Evolutionary conservation across 1,284 basidiomycete species (phyloP).

Genomic region (Fomitopsis palustris): DNA sequence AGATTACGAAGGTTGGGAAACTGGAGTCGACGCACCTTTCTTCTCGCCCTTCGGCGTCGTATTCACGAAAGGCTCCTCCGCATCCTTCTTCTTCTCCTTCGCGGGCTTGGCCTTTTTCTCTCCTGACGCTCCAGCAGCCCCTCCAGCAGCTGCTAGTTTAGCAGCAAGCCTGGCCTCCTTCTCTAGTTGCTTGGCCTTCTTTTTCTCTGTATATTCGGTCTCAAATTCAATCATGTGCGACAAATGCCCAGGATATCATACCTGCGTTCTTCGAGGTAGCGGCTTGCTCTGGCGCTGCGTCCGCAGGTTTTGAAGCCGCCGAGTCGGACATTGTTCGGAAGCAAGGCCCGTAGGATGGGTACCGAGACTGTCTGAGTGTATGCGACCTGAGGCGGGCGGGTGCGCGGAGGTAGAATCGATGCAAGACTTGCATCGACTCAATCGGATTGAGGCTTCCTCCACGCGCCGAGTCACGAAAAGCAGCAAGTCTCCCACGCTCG

Average conservation of each 20-base stretch:
- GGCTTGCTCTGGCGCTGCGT: background rate
- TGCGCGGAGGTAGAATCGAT: constrained; percentile 21
- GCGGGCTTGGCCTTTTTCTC: constrained; percentile 76
- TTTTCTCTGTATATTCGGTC: constrained; percentile 9
- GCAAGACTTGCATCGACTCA: constrained; percentile 24
- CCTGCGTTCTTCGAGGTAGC: constrained; percentile 9
- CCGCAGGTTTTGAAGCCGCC: background rate
- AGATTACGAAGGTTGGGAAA: background rate
- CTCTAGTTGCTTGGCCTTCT: constrained; percentile 63
- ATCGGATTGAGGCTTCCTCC: constrained; percentile 4
- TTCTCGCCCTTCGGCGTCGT: constrained; percentile 86
- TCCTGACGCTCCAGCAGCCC: constrained; percentile 39
- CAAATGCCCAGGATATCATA: background rate
- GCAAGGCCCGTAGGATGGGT: background rate
- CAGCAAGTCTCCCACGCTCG: constrained; percentile 9
- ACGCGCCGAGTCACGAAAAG: constrained; percentile 15
- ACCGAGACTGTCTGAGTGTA: background rate
- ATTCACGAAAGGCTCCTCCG: constrained; percentile 77
- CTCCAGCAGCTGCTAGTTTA: constrained; percentile 48
- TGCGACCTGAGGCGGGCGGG: background rate
- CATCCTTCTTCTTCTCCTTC: constrained; percentile 59
- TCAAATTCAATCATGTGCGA: background rate
- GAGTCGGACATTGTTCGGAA: constrained; percentile 5
- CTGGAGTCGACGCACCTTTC: constrained; percentile 56
- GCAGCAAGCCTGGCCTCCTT: constrained; percentile 80